Base-by-base conservation (phyloP, 139 green algal species). In the Chlorella sp. region DNA sequence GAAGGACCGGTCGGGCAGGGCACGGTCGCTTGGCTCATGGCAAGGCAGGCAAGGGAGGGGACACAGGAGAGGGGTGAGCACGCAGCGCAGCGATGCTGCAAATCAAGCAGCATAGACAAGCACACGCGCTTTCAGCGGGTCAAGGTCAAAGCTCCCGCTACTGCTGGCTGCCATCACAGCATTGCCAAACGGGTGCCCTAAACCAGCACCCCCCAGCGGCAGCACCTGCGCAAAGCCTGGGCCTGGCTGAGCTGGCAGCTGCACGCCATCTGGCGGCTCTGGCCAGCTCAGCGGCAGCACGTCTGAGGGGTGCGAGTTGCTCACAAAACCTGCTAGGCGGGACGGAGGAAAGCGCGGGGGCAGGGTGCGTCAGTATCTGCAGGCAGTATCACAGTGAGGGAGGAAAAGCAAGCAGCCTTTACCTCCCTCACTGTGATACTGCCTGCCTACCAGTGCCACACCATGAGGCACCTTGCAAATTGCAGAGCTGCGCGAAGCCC, bases 261-360 rank as follows among this genome's bases (percentile, higher is more conserved):
- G 53, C 12, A 15, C 39, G 32, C 37, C 36, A 61, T 53, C 86
- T 40, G 68, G 36, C 21, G 85, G 86, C 32, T 91, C 90, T 28
- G 86, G 86, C 86, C 86, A 92, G 75, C 82, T 87, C 18, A 92
- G 77, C 30, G 90, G 90, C 86, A 92, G 57, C 76, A 87, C 77
- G 21, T 92, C 90, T 3, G 79, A 89, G 81, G 90, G 90, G 64
- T 91, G 79, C 15, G 40, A 14, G 53, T 90, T 90, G 81, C 39
- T 85, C 21, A 92, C 71, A 91, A 89, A 78, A 28, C 81, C 48
- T 57, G 78, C 73, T 30, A 34, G 34, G n/a, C 34, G 64, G 66
- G 37, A 24, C 82, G 42, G n/a, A 71, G 61, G 21, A 73, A 85
- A 34, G 48, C 26, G 19, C 36, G 19, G 48, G 80, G 2, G 14